Conservation (phyloP, 345 rosid species). For the Moringa oleifera region DNA sequence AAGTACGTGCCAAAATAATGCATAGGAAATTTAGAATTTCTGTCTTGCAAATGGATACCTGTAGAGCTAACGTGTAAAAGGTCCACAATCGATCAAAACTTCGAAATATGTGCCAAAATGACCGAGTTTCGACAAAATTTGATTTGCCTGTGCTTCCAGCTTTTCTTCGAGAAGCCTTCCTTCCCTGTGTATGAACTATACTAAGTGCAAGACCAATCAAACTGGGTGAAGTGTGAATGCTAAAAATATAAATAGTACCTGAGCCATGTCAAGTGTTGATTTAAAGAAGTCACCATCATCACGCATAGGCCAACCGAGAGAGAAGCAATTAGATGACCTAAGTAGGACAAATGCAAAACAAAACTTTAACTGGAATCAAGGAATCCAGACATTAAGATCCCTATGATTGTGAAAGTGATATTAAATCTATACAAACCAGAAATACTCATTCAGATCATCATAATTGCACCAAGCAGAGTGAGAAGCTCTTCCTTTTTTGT, state of each 20-base stretch:
- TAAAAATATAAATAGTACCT: constrained; percentile 30
- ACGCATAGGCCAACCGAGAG: constrained; percentile 99
- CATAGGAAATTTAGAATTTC: neutral
- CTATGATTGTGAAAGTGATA: constrained; percentile 4
- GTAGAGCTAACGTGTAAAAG: constrained; percentile 77
- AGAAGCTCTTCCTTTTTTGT: constrained; percentile 71
- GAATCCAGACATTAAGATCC: constrained; percentile 6
- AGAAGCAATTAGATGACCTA: constrained; percentile 94
- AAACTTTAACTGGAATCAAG: constrained; percentile 9
- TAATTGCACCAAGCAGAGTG: constrained; percentile 93
- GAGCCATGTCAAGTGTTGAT: constrained; percentile 54
- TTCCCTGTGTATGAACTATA: constrained; percentile 43
- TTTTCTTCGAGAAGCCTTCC: constrained; percentile 38
- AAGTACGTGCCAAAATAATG: neutral
- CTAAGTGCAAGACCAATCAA: constrained; percentile 14
- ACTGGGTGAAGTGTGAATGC: constrained; percentile 12
- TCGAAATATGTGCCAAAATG: constrained; percentile 95
- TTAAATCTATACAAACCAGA: constrained; percentile 57
- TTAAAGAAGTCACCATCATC: constrained; percentile 94
- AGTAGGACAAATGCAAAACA: constrained; percentile 17
- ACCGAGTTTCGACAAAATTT: constrained; percentile 81
- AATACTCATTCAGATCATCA: constrained; percentile 96
- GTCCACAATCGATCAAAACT: constrained; percentile 97
- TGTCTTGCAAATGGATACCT: constrained; percentile 41
- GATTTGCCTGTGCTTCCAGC: constrained; percentile 82